Percentiles rank a stretch among this genome's conserved stretches.
Conservation (phyloP, 306 rosid genomes). For the Rubus idaeus region DNA sequence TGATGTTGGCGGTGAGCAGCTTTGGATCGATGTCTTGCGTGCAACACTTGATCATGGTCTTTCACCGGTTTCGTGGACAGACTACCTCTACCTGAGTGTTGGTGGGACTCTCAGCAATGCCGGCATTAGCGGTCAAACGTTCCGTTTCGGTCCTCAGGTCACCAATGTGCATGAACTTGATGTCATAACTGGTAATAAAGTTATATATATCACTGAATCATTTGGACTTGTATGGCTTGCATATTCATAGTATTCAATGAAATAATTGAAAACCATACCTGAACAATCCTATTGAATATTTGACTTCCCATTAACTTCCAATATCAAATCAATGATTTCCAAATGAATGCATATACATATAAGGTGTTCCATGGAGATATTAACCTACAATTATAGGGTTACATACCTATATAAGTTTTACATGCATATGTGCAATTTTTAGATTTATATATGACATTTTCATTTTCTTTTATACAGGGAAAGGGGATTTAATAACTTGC, state of each 20-base stretch:
- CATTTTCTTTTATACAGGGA: conserved; percentile 34
- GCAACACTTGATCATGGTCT: conserved; percentile 49
- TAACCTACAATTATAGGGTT: neutral
- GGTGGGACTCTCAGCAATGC: conserved; percentile 94
- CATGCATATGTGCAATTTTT: neutral
- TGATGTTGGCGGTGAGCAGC: conserved; percentile 79
- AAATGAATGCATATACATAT: neutral
- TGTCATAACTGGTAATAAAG: conserved; percentile 65
- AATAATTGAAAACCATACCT: neutral
- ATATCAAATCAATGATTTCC: no score
- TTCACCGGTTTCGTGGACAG: conserved; percentile 77
- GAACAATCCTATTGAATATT: conserved; percentile 1
- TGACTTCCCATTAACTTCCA: neutral
- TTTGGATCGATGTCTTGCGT: conserved; percentile 73
- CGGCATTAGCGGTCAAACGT: conserved; percentile 87
- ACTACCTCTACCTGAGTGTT: conserved; percentile 63
- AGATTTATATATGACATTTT: neutral
- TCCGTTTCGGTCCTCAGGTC: conserved; percentile 77
- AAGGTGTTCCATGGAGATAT: neutral
- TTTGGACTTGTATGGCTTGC: neutral
- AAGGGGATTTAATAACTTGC: conserved; percentile 71
- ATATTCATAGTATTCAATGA: neutral
- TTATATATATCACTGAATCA: neutral
- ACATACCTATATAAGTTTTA: neutral
- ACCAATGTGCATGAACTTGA: conserved; percentile 71